Conservation (phyloP, 2,329 filamentous ascomycete genomes). For the Diaporthe sp. region DNA sequence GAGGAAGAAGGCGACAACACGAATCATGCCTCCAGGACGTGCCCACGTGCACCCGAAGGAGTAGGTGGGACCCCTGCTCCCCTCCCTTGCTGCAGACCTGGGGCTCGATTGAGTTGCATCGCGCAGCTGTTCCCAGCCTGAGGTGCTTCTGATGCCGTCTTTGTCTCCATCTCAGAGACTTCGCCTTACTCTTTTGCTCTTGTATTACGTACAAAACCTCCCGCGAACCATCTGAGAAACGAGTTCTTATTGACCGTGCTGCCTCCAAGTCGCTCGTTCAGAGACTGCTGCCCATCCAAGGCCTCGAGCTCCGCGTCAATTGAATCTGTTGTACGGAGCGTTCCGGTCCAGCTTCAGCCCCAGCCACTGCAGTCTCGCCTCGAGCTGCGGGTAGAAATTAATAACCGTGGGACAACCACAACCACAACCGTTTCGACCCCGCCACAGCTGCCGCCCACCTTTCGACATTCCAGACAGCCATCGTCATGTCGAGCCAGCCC, state of each 20-base stretch:
- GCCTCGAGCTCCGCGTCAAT: conserved; percentile 16
- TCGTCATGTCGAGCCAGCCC: conserved; percentile 92
- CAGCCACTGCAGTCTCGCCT: not conserved
- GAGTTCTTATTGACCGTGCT: not conserved
- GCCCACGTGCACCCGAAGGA: conserved; percentile 34
- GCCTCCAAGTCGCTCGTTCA: not conserved
- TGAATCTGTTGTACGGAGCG: not conserved
- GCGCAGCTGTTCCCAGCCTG: conserved; percentile 17
- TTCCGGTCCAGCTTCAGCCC: not conserved
- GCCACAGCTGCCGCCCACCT: not conserved
- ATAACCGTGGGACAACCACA: not conserved
- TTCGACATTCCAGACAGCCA: conserved; percentile 35
- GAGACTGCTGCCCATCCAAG: not conserved
- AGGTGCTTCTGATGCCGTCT: conserved; percentile 20
- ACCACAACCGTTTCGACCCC: conserved; percentile 1
- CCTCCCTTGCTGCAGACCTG: conserved; percentile 22
- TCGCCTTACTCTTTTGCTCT: not conserved
- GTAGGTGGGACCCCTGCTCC: conserved; percentile 33
- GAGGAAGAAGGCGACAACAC: not conserved
- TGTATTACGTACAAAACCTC: conserved; percentile 5
- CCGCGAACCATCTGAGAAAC: not conserved
- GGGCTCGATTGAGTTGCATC: conserved; percentile 28
- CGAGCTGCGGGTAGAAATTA: conserved; percentile 15
- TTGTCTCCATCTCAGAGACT: conserved; percentile 16
- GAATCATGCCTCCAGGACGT: conserved; percentile 18